Conservation (phyloP, 2,329 filamentous ascomycete genomes). For the Pseudopyricularia cyperi region DNA sequence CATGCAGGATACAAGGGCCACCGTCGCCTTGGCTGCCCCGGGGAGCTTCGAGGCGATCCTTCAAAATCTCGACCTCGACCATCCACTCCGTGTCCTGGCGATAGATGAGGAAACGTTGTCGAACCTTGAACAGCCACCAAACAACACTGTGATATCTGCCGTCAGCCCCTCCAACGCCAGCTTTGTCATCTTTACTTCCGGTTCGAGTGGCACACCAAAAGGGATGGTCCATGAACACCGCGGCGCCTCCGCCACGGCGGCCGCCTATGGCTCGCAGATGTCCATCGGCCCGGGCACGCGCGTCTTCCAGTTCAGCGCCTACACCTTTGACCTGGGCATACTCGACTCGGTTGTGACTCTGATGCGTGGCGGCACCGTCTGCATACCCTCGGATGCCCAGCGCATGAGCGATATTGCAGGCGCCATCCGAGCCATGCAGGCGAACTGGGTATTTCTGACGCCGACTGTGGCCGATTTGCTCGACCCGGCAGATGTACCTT, state of each 20-base stretch:
- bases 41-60: neutral
- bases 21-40: neutral
- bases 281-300: neutral
- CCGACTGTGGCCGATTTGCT: neutral
- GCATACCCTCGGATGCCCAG: neutral
- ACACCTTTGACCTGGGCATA: neutral
- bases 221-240: slow-evolving; percentile 15
- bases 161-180: neutral
- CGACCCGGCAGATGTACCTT: neutral
- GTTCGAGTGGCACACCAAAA: slow-evolving; percentile 45
- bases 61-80: neutral
- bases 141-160: neutral
- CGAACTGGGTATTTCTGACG: neutral
- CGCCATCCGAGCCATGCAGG: neutral
- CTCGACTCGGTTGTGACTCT: slow-evolving; percentile 22
- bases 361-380: slow-evolving; percentile 15
- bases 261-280: neutral
- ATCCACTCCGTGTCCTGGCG: neutral
- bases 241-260: neutral
- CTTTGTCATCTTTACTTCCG: slow-evolving; percentile 42
- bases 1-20: neutral
- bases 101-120: neutral
- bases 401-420: neutral
- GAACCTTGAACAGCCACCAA: neutral
- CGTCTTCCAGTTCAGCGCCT: neutral